Evolutionary conservation across 257 asterid genomes (phyloP).

Genomic region (Penstemon eatonii): DNA sequence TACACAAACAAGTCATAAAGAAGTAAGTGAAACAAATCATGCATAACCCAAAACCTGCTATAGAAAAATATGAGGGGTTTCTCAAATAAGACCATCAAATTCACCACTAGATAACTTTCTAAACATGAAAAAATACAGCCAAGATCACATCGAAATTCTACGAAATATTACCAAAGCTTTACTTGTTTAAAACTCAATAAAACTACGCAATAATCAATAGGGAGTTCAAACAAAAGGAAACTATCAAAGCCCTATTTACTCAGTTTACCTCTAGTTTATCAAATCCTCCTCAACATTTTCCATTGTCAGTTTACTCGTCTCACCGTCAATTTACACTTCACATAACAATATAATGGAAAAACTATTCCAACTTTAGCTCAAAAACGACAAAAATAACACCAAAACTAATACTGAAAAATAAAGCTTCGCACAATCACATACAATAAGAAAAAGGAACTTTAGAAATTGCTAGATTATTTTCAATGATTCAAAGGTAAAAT

Average conservation of each 20-base stretch:
- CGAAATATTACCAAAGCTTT: constrained; percentile 17
- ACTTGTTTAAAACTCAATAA: not conserved
- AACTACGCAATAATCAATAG: not conserved
- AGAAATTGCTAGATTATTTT: not conserved
- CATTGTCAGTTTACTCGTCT: not conserved
- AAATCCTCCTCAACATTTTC: not conserved
- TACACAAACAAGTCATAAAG: not conserved
- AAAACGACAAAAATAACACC: not conserved
- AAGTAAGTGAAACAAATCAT: not conserved
- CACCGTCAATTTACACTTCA: not conserved
- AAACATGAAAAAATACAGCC: not conserved
- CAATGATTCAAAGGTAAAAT: not conserved
- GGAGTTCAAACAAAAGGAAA: constrained; percentile 14
- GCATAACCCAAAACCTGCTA: not conserved
- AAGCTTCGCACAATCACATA: constrained; percentile 21
- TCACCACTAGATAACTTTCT: not conserved
- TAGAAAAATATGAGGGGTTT: not conserved
- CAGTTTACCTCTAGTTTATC: not conserved
- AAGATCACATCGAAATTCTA: constrained; percentile 3
- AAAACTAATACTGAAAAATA: not conserved
- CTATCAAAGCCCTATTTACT: constrained; percentile 18
- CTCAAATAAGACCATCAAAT: not conserved
- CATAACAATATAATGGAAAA: not conserved
- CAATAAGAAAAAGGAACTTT: not conserved
- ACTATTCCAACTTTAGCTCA: not conserved